Evolutionary conservation across 805 yeast genomes (phyloP).

Genomic region (Saccharomycopsis sp.): DNA sequence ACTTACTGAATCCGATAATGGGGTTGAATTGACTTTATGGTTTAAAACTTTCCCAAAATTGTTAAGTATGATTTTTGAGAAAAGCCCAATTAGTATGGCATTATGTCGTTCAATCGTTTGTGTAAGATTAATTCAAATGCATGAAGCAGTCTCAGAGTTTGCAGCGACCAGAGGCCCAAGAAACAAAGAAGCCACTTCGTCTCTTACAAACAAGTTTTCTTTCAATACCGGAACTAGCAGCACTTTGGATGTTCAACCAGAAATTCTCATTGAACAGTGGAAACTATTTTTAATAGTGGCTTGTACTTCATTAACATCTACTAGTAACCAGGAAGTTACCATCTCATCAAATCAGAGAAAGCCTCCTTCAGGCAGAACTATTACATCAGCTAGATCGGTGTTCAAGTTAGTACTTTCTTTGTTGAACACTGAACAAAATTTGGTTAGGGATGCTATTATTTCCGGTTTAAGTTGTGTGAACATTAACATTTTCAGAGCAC

Average conservation of each 20-base stretch:
- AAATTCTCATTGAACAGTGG: conserved; percentile 78
- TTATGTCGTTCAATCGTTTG: conserved; percentile 88
- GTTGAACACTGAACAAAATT: conserved; percentile 57
- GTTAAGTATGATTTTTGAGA: conserved; percentile 61
- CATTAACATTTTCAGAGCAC: conserved; percentile 77
- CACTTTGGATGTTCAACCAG: conserved; percentile 44
- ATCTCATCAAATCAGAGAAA: background rate
- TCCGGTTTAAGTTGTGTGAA: conserved; percentile 84
- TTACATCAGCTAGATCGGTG: conserved; percentile 85
- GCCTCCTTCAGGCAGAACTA: conserved; percentile 46
- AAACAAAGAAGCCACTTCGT: conserved; percentile 15
- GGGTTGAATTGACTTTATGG: conserved; percentile 97
- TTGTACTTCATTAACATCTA: conserved; percentile 83
- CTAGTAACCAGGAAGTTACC: conserved; percentile 69
- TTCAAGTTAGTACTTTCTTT: conserved; percentile 84
- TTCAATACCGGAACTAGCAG: conserved; percentile 11
- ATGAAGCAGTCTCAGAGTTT: conserved; percentile 55
- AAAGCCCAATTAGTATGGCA: conserved; percentile 91
- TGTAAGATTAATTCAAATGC: conserved; percentile 78
- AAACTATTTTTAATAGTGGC: conserved; percentile 83
- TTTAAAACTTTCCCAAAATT: conserved; percentile 77
- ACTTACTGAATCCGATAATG: conserved; percentile 85
- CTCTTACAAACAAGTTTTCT: conserved; percentile 20
- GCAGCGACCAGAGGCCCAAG: conserved; percentile 31
- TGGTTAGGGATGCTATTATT: conserved; percentile 81